phyloP scores from a whole-genome alignment of 371 early-diverging fungal species.

The Circinella umbellata region DNA sequence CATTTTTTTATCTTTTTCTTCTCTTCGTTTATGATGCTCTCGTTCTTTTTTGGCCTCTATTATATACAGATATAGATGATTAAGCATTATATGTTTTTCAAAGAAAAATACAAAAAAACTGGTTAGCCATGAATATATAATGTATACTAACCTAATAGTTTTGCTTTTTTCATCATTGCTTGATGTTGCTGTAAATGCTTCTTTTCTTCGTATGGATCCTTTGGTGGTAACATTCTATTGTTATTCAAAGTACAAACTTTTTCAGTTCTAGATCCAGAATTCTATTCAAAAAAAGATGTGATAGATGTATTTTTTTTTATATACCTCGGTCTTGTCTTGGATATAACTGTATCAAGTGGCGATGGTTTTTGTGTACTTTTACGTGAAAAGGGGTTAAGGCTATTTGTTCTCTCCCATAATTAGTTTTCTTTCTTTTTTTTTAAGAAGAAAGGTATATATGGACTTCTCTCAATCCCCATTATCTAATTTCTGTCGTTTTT shows the following conservation, averaged over 20 bases:
- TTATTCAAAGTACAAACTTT: neutral
- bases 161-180: constrained; percentile 55
- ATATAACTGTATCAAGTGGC: constrained; percentile 48
- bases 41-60: constrained; percentile 44
- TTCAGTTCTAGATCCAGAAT: neutral
- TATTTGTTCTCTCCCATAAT: constrained; percentile 12
- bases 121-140: too few relatives aligned
- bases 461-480: too few relatives aligned
- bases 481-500: too few relatives aligned
- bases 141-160: constrained; percentile 28
- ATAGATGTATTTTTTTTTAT: neutral
- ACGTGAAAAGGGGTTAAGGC: constrained; percentile 45
- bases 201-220: constrained; percentile 53
- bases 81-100: too few relatives aligned
- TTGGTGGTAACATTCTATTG: constrained; percentile 52
- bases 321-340: constrained; percentile 57
- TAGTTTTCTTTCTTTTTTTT: too few relatives aligned
- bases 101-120: neutral
- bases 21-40: constrained; percentile 25
- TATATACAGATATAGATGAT: too few relatives aligned
- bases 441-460: too few relatives aligned
- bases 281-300: neutral
- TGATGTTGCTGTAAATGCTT: constrained; percentile 55
- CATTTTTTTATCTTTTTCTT: constrained; percentile 30
- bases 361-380: constrained; percentile 43